phyloP scores from a whole-genome alignment of 345 rosid genomes.

The Eucalyptus cloeziana region DNA sequence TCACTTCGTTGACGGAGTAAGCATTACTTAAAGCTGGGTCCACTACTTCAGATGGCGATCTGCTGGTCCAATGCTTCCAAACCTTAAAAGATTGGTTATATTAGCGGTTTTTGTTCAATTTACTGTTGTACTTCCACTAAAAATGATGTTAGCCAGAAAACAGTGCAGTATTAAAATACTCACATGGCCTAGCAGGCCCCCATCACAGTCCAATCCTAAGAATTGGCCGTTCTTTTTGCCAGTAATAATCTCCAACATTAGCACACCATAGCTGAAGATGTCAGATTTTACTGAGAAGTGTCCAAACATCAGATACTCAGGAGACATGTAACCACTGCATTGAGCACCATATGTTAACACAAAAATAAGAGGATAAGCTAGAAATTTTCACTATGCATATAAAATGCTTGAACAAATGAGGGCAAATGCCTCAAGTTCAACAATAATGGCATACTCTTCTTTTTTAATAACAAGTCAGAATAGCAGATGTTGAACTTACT shows the following conservation, averaged over 20 bases:
- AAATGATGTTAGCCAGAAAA: neutral
- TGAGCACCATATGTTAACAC: neutral
- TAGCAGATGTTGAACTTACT: slow-evolving; percentile 16
- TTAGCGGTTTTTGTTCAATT: neutral
- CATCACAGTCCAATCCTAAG: neutral
- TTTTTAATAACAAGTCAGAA: neutral
- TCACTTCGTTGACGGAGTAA: neutral
- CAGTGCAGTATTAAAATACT: neutral
- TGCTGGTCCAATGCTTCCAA: slow-evolving; percentile 15
- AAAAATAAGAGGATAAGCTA: neutral
- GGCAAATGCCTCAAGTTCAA: neutral
- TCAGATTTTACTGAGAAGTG: slow-evolving; percentile 9
- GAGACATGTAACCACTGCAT: slow-evolving; percentile 18
- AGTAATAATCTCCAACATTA: slow-evolving; percentile 7
- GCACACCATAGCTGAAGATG: slow-evolving; percentile 8
- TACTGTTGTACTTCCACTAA: neutral
- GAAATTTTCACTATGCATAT: neutral
- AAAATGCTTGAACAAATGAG: neutral
- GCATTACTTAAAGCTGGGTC: neutral
- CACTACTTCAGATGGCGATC: neutral
- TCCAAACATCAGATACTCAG: slow-evolving; percentile 10
- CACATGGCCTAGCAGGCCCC: slow-evolving; percentile 2
- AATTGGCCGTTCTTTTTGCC: slow-evolving; percentile 3
- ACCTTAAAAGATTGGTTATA: neutral
- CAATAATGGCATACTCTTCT: neutral